Base-by-base conservation (phyloP, 2,329 filamentous ascomycete species). In the Paecilomyces dactylethromorphus region DNA sequence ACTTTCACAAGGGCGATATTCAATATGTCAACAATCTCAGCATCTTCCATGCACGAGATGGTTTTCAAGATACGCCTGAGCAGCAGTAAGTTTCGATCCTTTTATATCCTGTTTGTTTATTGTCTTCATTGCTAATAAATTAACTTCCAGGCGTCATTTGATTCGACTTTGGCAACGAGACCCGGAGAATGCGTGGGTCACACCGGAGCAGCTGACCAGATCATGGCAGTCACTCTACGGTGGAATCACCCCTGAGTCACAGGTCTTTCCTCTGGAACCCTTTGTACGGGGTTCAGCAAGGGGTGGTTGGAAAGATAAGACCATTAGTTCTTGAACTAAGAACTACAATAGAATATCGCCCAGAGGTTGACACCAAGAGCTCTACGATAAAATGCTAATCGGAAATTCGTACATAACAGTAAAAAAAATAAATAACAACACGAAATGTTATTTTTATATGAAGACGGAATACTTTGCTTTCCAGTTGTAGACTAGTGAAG, bases 1-100 rank as follows among this genome's bases (percentile, higher is more conserved):
- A 78, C 45, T 80, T 82, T 57, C 69, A 74, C 33, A 75, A 77
- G 57, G 81, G 80, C 0, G 80, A 82, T 61, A 71, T 83, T 13
- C 79, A 81, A 64, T 82, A 78, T 56, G 72, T 77, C n/a, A 83
- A 82, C 62, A 82, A 83, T 49, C 58, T 82, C 4, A 75, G 72
- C n/a, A 74, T 82, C 26, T 80, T 83, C 62, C 80, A 83, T 68
- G 78, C 79, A 1, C 70, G 81, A 1, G 76, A 80, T 59, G 76
- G 71, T 1, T 82, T 82, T 54, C 72, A 54, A 24, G 75, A 82
- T 65, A 69, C 61, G 0, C 62, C 65, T 2, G 68, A 66, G 2
- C 70, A 76, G 59, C 70, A 77, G 73, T 77, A 62, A 66, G 74
- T 24, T 26, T 10, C 50, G 6, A 24, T 68, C 15, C 5, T 32